phyloP scores from a whole-genome alignment of 73 alveolate genomes.

The Uronychia binucleata region DNA sequence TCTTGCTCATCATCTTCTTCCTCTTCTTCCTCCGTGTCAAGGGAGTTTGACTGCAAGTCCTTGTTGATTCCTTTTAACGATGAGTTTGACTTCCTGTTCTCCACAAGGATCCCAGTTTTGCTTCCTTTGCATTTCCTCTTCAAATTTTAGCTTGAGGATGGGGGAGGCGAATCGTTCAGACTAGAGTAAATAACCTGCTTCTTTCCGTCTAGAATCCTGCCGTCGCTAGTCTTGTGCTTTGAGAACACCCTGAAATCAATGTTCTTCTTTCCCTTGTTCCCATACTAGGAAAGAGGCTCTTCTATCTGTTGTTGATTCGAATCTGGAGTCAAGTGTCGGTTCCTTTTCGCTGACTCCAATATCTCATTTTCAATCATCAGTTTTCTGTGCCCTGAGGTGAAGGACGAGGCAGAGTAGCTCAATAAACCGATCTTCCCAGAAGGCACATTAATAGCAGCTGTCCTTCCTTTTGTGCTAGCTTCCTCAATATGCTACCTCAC shows the following conservation, averaged over 20 bases:
- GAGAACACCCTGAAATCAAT: not conserved
- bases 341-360: not conserved
- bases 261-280: not conserved
- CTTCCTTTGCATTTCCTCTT: not conserved
- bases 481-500: no score
- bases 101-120: not conserved
- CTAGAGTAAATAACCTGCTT: not conserved
- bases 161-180: not conserved
- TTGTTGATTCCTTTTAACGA: not conserved
- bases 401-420: not conserved
- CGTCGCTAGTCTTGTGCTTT: not conserved
- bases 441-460: not conserved
- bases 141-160: not conserved
- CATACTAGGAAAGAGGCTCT: not conserved
- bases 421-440: not conserved
- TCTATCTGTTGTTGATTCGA: not conserved
- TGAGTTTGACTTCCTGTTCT: no score
- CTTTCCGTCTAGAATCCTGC: not conserved
- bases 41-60: not conserved
- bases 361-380: not conserved
- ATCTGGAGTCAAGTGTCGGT: not conserved
- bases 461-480: not conserved
- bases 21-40: not conserved
- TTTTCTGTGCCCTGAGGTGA: not conserved
- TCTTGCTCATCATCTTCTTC: not conserved